phyloP scores from a whole-genome alignment of 345 rosid species.

The Melaleuca alternifolia region DNA sequence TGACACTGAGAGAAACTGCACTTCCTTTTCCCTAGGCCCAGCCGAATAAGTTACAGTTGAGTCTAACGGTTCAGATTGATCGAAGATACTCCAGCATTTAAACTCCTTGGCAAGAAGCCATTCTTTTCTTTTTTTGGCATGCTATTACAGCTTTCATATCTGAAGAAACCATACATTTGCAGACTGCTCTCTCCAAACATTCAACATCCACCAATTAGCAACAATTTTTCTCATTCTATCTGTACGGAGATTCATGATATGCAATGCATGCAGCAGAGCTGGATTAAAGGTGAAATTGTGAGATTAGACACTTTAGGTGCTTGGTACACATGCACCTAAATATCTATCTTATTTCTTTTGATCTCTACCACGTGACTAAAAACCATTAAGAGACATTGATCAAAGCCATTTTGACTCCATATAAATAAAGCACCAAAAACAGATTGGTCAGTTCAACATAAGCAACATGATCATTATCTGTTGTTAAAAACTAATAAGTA shows the following conservation, averaged over 20 bases:
- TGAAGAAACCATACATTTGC: background rate
- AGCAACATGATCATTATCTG: background rate
- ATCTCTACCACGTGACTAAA: background rate
- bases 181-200: background rate
- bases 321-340: background rate
- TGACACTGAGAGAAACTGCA: background rate
- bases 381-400: background rate
- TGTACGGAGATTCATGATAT: background rate
- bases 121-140: background rate
- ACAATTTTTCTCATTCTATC: background rate
- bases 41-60: background rate
- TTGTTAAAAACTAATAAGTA: background rate
- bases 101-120: background rate
- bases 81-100: background rate
- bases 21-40: background rate
- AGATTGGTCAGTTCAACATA: background rate
- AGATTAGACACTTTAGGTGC: background rate
- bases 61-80: background rate
- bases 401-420: background rate
- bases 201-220: background rate
- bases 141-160: background rate
- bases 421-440: background rate
- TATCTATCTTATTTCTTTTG: background rate
- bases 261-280: background rate
- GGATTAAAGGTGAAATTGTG: background rate